Evolutionary conservation across 495 filamentous ascomycete species (phyloP).

Genomic region (Terfezia claveryi): DNA sequence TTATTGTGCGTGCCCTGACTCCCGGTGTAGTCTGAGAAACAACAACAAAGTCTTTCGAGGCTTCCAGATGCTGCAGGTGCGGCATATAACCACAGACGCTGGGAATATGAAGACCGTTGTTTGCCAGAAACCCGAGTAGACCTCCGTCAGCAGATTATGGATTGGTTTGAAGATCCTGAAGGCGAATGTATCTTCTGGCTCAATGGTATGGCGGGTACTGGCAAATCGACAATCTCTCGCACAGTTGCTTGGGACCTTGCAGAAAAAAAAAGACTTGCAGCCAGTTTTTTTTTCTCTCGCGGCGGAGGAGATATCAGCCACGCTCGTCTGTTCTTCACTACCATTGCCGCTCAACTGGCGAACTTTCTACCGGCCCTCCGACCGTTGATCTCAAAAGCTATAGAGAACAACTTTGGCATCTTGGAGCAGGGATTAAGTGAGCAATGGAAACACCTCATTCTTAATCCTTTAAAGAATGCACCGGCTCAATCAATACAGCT

Average conservation of each 20-base stretch:
- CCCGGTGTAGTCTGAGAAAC: not conserved
- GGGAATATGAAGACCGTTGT: constrained; percentile 1
- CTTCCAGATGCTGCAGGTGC: not conserved
- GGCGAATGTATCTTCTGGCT: constrained; percentile 21
- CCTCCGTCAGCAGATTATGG: constrained; percentile 4
- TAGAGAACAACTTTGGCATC: constrained; percentile 2
- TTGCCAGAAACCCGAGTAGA: constrained; percentile 6
- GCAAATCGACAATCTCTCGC: constrained; percentile 20
- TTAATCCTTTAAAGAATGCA: constrained; percentile 3
- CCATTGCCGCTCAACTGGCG: constrained; percentile 9
- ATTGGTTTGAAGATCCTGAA: constrained; percentile 1
- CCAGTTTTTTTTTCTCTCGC: constrained; percentile 4
- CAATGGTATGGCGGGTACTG: constrained; percentile 17
- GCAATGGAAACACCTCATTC: constrained; percentile 10
- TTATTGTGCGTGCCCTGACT: not conserved
- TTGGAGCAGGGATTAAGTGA: not conserved
- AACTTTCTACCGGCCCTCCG: not conserved
- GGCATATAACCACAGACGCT: not conserved
- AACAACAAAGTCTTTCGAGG: not conserved
- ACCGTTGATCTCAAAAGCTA: constrained; percentile 2
- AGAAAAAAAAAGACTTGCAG: constrained; percentile 2
- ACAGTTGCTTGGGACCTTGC: constrained; percentile 4
- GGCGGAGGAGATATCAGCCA: constrained; percentile 6
- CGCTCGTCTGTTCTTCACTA: constrained; percentile 9
- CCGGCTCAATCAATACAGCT: not conserved